Evolutionary conservation across 148 eudicot species (phyloP).

Genomic region (Camellia lanceoleosa): DNA sequence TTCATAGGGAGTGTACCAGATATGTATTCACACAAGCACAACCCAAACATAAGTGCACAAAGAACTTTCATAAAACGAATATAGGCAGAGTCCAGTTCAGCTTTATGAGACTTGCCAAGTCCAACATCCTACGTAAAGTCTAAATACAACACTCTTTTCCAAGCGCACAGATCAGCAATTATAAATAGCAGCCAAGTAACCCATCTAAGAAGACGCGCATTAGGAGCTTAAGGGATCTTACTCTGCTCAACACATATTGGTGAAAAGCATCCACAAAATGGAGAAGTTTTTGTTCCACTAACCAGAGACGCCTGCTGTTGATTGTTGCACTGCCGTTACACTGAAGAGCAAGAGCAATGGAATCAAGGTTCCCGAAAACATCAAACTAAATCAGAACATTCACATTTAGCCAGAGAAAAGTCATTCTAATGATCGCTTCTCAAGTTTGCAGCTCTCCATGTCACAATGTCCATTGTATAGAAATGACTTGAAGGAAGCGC

Average conservation of each 20-base stretch:
- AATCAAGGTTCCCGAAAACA: background rate
- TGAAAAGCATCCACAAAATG: constrained; percentile 99
- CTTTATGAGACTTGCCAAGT: background rate
- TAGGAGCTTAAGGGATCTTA: constrained; percentile 34
- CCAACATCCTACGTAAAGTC: background rate
- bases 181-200: background rate
- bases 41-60: background rate
- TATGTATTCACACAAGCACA: background rate
- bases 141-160: too few relatives aligned
- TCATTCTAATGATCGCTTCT: background rate
- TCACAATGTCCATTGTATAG: background rate
- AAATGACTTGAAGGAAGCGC: background rate
- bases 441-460: constrained; percentile 12
- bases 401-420: constrained; percentile 3
- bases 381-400: background rate
- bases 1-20: background rate
- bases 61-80: background rate
- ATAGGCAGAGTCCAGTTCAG: background rate
- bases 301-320: constrained; percentile 69
- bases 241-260: constrained; percentile 98
- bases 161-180: background rate
- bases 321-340: constrained; percentile 56
- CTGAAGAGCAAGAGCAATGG: constrained; percentile 34
- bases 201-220: constrained; percentile 11
- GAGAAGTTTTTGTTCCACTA: constrained; percentile 90